phyloP scores from a whole-genome alignment of 257 asterid genomes.

The Ilex asprella region DNA sequence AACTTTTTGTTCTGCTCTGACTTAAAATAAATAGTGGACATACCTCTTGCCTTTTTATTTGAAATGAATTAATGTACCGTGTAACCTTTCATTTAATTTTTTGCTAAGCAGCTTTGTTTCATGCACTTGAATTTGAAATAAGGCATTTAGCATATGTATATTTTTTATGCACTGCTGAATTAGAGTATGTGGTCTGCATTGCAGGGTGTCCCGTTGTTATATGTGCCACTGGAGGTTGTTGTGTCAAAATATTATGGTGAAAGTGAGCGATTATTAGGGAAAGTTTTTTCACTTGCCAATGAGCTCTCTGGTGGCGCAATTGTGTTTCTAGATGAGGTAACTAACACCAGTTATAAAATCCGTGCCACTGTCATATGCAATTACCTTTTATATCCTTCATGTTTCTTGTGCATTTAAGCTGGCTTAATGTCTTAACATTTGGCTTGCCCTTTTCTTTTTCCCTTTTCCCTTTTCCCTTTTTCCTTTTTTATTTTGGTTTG shows the following conservation, averaged over 20 bases:
- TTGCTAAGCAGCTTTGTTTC: too few relatives aligned
- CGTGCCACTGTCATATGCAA: not conserved
- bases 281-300: conserved; percentile 88
- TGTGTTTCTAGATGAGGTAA: conserved; percentile 91
- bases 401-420: not conserved
- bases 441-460: conserved; percentile 1
- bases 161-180: not conserved
- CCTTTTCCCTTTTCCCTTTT: conserved; percentile 2
- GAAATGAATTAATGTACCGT: too few relatives aligned
- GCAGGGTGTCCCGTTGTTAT: conserved; percentile 83
- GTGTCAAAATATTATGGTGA: conserved; percentile 94
- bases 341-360: conserved; percentile 2
- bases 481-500: conserved; percentile 4
- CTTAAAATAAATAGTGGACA: too few relatives aligned
- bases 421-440: not conserved
- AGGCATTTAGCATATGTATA: too few relatives aligned
- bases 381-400: not conserved
- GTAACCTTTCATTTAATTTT: too few relatives aligned
- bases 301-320: conserved; percentile 79
- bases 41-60: too few relatives aligned
- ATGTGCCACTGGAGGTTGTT: conserved; percentile 88
- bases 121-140: not conserved
- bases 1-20: too few relatives aligned
- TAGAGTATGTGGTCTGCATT: conserved; percentile 13
- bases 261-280: conserved; percentile 88